A percentile compares a stretch with the other conserved stretches of the same genome.
phyloP scores from a whole-genome alignment of 108 stramenopile genomes.

The Asterionellopsis glacialis region DNA sequence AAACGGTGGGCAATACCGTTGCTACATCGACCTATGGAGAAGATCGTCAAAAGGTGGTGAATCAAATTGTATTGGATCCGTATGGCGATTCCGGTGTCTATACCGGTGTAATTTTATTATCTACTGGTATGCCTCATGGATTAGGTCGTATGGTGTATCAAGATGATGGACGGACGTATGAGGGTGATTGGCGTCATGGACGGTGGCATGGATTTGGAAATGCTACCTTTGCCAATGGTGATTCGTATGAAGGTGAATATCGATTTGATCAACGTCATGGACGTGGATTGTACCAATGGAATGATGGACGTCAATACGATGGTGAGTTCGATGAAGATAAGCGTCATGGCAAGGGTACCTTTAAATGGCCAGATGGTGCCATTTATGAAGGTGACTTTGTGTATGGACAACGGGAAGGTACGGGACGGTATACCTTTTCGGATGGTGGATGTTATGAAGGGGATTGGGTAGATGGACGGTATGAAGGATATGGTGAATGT shows the following conservation, averaged over 20 bases:
- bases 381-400: conserved; percentile 49
- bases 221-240: conserved; percentile 38
- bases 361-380: conserved; percentile 64
- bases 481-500: conserved; percentile 48
- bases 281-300: conserved; percentile 46
- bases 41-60: conserved; percentile 47
- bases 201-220: conserved; percentile 56
- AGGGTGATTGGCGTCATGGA: conserved; percentile 55
- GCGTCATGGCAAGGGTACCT: conserved; percentile 69
- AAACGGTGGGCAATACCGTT: conserved; percentile 34
- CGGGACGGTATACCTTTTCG: conserved; percentile 44
- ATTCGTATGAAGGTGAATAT: conserved; percentile 51
- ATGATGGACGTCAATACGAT: conserved; percentile 66
- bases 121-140: conserved; percentile 76
- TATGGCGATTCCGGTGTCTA: conserved; percentile 76
- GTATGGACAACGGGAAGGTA: conserved; percentile 54
- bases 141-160: conserved; percentile 55
- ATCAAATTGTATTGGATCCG: conserved; percentile 44
- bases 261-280: conserved; percentile 61
- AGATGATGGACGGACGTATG: conserved; percentile 45
- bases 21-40: conserved; percentile 54
- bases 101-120: conserved; percentile 64
- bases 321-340: conserved; percentile 69
- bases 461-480: conserved; percentile 51
- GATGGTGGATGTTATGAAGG: conserved; percentile 58